These are phyloP conservation scores for Barnettozyma botsteinii DNA, from an alignment of 805 yeast species.

Conservation along the genomic window DNA sequence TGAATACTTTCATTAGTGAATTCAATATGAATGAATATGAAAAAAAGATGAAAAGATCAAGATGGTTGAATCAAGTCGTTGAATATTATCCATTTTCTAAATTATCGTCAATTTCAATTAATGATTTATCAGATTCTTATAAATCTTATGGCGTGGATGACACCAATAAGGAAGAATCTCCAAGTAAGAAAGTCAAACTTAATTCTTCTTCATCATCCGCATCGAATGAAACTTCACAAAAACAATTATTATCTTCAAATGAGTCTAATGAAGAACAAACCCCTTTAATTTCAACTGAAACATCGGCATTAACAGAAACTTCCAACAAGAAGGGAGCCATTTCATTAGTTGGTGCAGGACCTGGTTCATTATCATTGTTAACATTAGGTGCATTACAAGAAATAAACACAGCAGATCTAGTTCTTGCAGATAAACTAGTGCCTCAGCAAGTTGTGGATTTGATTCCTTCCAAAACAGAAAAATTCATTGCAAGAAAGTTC, in stretches of 20 bases:
- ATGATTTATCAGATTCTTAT: slow-evolving; percentile 47
- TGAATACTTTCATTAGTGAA: slow-evolving; percentile 60
- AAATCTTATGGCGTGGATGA: slow-evolving; percentile 2
- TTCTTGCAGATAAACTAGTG: slow-evolving; percentile 87
- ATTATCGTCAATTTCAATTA: slow-evolving; percentile 53
- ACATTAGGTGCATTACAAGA: slow-evolving; percentile 82
- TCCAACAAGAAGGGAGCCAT: slow-evolving; percentile 43
- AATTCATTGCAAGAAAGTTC: slow-evolving; percentile 86
- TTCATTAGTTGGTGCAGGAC: slow-evolving; percentile 90
- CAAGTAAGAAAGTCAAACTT: neutral
- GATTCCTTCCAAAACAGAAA: slow-evolving; percentile 69
- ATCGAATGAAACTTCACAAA: neutral
- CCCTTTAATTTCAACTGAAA: slow-evolving; percentile 20
- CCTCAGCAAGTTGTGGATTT: slow-evolving; percentile 81
- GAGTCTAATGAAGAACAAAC: neutral
- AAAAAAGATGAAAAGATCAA: slow-evolving; percentile 51
- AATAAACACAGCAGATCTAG: slow-evolving; percentile 74
- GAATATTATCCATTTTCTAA: slow-evolving; percentile 79
- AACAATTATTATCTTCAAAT: neutral
- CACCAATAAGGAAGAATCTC: neutral
- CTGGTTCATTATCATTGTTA: slow-evolving; percentile 77
- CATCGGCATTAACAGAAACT: neutral
- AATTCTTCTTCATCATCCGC: neutral
- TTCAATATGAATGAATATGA: slow-evolving; percentile 48
- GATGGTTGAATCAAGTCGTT: slow-evolving; percentile 87